Conservation (phyloP, 2,329 filamentous ascomycete genomes). For the Fusarium pseudograminearum region DNA sequence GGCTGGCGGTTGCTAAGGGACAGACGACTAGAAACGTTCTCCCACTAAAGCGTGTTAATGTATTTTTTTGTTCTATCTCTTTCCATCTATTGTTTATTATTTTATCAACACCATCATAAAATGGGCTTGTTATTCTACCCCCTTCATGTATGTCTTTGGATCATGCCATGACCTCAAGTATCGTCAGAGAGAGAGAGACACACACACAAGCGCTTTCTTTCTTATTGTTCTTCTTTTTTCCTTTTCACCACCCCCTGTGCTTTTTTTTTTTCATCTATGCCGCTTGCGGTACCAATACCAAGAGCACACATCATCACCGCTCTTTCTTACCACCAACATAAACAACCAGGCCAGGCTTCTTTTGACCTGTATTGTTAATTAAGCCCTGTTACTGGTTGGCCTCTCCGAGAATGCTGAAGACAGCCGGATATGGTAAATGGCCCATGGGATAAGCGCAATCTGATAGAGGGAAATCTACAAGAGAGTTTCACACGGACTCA, state of each 20-base stretch:
- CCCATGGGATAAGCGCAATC: not conserved
- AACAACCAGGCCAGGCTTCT: slow-evolving; percentile 5
- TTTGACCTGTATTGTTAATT: slow-evolving; percentile 10
- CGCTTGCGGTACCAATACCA: slow-evolving; percentile 24
- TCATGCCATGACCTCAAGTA: not conserved
- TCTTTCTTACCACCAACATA: slow-evolving; percentile 14
- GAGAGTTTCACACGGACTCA: slow-evolving; percentile 9
- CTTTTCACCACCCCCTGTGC: slow-evolving; percentile 1
- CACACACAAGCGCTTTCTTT: not conserved
- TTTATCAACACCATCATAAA: slow-evolving; percentile 19
- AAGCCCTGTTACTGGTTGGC: not conserved
- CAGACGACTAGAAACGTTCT: slow-evolving; percentile 5
- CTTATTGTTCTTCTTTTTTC: not conserved
- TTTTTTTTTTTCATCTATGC: slow-evolving; percentile 6
- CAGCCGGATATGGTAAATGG: slow-evolving; percentile 8
- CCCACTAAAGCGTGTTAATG: slow-evolving; percentile 26
- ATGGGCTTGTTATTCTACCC: slow-evolving; percentile 9
- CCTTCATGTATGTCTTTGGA: slow-evolving; percentile 15
- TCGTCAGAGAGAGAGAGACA: not conserved
- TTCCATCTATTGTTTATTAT: slow-evolving; percentile 11
- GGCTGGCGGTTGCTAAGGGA: slow-evolving; percentile 14
- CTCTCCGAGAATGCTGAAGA: not conserved
- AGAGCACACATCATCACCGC: slow-evolving; percentile 10
- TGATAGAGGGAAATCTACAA: slow-evolving; percentile 8
- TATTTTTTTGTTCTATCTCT: slow-evolving; percentile 1